phyloP scores from a whole-genome alignment of 805 yeast genomes.

The Ogataea ganodermae region DNA sequence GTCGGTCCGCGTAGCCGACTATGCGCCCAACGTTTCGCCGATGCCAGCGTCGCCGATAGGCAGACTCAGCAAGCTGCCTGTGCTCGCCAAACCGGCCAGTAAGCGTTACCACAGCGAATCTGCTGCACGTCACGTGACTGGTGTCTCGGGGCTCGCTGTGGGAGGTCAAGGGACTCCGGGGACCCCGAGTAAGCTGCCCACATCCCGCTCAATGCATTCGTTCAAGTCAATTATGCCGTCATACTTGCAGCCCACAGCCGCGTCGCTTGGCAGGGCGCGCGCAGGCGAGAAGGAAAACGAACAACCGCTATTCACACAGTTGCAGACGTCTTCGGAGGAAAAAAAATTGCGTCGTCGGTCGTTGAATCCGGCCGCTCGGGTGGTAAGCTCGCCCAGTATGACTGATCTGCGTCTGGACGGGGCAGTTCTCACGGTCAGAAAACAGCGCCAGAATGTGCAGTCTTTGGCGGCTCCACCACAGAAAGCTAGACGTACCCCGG shows the following conservation, averaged over 20 bases:
- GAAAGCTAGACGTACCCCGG: background rate
- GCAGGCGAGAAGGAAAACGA: conserved; percentile 23
- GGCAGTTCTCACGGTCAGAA: conserved; percentile 1
- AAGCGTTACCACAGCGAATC: conserved; percentile 21
- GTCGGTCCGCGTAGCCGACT: conserved; percentile 13
- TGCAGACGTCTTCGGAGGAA: conserved; percentile 1
- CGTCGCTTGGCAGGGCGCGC: conserved; percentile 19
- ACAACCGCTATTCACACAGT: conserved; percentile 2
- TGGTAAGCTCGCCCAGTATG: conserved; percentile 3
- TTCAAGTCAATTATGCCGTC: conserved; percentile 17
- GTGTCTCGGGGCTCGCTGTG: background rate
- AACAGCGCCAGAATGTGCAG: conserved; percentile 1
- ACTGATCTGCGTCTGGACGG: conserved; percentile 7
- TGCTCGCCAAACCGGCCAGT: conserved; percentile 7
- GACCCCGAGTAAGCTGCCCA: conserved; percentile 11
- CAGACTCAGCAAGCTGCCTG: conserved; percentile 21
- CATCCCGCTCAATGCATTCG: conserved; percentile 16
- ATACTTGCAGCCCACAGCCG: conserved; percentile 24
- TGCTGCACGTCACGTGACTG: background rate
- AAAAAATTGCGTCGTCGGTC: conserved; percentile 19
- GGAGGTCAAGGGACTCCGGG: conserved; percentile 1
- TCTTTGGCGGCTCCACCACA: background rate
- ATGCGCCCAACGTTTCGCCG: conserved; percentile 4
- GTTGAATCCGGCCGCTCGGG: conserved; percentile 5
- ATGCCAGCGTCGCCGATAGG: background rate